Evolutionary conservation across 352 stramenopile genomes (phyloP).

Genomic region (Globisporangium takayamanum): DNA sequence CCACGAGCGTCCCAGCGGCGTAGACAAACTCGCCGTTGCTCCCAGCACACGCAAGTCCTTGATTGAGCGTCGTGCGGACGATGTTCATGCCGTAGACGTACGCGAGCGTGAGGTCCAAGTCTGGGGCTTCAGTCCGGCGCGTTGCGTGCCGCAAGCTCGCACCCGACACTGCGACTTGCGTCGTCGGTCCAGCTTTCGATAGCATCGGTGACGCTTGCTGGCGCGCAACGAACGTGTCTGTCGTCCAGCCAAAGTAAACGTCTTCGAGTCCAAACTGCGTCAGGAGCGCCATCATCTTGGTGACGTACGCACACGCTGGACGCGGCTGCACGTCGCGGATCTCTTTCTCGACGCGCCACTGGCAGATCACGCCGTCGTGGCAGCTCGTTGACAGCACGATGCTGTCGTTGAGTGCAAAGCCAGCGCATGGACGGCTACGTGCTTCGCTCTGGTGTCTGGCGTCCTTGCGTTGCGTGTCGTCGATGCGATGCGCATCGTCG

Average conservation of each 20-base stretch:
- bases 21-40: constrained; percentile 32
- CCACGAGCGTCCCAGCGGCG: constrained; percentile 33
- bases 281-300: constrained; percentile 17
- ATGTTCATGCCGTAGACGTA: constrained; percentile 52
- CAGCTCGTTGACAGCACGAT: constrained; percentile 43
- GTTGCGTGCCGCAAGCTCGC: constrained; percentile 15
- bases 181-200: neutral
- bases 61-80: constrained; percentile 30
- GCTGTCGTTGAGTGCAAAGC: constrained; percentile 61
- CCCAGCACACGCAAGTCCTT: constrained; percentile 26
- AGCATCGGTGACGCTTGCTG: neutral
- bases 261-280: constrained; percentile 25
- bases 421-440: constrained; percentile 6
- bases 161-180: constrained; percentile 12
- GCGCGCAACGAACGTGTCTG: neutral
- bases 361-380: constrained; percentile 45
- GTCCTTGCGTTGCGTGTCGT: neutral
- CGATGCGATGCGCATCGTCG: constrained; percentile 15
- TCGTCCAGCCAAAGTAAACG: constrained; percentile 30
- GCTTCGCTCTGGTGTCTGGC: neutral
- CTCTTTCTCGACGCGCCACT: constrained; percentile 60
- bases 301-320: constrained; percentile 18
- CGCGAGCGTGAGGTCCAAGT: constrained; percentile 48
- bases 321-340: constrained; percentile 36
- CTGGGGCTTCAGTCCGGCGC: constrained; percentile 36